A percentile compares a stretch with the other conserved stretches of the same genome.
phyloP scores from a whole-genome alignment of 1,284 basidiomycete species.

The Cutaneotrichosporon mucoides region DNA sequence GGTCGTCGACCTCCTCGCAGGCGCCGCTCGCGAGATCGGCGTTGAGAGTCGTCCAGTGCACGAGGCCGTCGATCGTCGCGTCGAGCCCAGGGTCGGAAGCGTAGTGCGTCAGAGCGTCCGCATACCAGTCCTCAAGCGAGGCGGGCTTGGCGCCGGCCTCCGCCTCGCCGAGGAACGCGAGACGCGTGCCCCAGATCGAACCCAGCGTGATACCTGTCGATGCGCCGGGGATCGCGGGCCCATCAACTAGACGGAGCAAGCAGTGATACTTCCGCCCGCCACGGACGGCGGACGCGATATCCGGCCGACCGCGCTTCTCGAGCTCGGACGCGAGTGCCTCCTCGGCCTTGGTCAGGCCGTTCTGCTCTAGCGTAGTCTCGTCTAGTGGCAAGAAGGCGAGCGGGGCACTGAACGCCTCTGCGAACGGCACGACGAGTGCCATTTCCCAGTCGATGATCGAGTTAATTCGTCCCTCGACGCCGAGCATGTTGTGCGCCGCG shows the following conservation, averaged over 20 bases:
- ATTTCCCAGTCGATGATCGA: conserved; percentile 8
- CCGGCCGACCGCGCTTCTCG: not conserved
- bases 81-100: conserved; percentile 2
- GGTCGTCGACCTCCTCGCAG: conserved; percentile 1
- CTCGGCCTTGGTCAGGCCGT: conserved; percentile 3
- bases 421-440: conserved; percentile 2
- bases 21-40: not conserved
- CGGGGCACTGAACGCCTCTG: conserved; percentile 2
- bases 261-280: conserved; percentile 5
- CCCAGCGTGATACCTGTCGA: not conserved
- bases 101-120: conserved; percentile 1
- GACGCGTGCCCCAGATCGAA: conserved; percentile 1
- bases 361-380: not conserved
- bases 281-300: not conserved
- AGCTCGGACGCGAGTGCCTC: not conserved
- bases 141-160: conserved; percentile 1
- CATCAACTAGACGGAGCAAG: not conserved
- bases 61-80: conserved; percentile 2
- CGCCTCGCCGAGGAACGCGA: conserved; percentile 1
- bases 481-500: conserved; percentile 6
- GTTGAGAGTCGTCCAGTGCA: conserved; percentile 5
- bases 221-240: conserved; percentile 2
- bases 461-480: not conserved
- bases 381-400: not conserved
- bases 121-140: conserved; percentile 3